Conservation (phyloP, 2,329 filamentous ascomycete species). For the Pseudogymnoascus destructans region DNA sequence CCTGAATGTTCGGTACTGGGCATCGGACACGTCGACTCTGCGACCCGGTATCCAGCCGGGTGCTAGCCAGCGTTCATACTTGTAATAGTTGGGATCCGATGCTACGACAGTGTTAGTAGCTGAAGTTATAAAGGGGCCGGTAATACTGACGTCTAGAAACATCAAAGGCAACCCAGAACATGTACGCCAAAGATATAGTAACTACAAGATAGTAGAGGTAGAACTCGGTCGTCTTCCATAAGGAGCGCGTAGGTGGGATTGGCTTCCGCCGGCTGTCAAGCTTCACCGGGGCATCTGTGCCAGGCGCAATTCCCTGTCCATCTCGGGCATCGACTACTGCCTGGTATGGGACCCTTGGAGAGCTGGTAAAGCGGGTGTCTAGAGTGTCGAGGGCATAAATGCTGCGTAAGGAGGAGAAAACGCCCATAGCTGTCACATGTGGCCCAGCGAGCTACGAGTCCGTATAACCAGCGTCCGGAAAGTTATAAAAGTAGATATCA, state of each 20-base stretch:
- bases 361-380: conserved; percentile 58
- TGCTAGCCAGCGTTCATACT: conserved; percentile 57
- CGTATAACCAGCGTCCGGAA: neutral
- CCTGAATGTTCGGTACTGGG: conserved; percentile 77
- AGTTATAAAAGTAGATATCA: neutral
- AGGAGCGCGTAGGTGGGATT: conserved; percentile 46
- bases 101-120: conserved; percentile 36
- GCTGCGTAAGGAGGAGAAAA: conserved; percentile 32
- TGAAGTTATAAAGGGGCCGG: neutral
- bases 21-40: conserved; percentile 83
- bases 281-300: conserved; percentile 21
- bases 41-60: conserved; percentile 87
- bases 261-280: conserved; percentile 30
- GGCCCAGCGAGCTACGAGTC: neutral
- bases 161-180: conserved; percentile 82
- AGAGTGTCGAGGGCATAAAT: conserved; percentile 57
- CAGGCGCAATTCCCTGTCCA: conserved; percentile 28
- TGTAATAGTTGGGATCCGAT: conserved; percentile 66
- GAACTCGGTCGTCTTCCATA: conserved; percentile 83
- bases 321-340: conserved; percentile 39
- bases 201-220: conserved; percentile 66
- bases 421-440: conserved; percentile 18
- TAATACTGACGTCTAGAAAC: conserved; percentile 61
- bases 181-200: conserved; percentile 54
- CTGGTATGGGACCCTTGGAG: conserved; percentile 55